Conservation (phyloP, 192 early-diverging fungal genomes). For the Umbelopsis ramanniana region DNA sequence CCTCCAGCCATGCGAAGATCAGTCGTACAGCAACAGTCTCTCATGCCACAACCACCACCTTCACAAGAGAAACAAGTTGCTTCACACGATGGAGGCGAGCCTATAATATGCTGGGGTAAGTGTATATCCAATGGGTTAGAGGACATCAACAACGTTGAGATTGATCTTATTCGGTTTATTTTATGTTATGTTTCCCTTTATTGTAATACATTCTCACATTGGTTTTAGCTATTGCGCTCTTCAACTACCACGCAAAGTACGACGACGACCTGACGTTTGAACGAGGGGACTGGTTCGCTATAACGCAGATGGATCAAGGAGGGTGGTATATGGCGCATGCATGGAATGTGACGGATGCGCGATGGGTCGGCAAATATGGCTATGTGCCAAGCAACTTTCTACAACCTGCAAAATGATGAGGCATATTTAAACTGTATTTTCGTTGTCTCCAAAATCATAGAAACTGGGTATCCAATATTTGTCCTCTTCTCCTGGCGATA, state of each 20-base stretch:
- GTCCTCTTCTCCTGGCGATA: conserved; percentile 49
- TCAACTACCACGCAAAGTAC: conserved; percentile 16
- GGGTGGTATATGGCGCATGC: conserved; percentile 23
- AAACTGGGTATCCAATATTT: conserved; percentile 66
- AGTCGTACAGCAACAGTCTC: neutral
- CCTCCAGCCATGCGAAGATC: conserved; percentile 8
- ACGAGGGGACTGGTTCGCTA: conserved; percentile 13
- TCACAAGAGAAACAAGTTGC: conserved; percentile 7
- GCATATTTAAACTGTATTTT: neutral
- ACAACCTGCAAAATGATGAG: conserved; percentile 12
- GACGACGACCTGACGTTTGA: conserved; percentile 14
- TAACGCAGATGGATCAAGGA: conserved; percentile 16
- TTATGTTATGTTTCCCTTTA: neutral
- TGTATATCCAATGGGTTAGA: neutral
- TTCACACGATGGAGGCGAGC: conserved; percentile 8
- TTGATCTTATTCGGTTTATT: neutral
- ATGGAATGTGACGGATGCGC: conserved; percentile 5
- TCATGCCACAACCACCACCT: neutral
- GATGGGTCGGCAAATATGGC: conserved; percentile 19
- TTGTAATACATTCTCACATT: neutral
- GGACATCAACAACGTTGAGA: neutral
- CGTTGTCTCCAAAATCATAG: conserved; percentile 41
- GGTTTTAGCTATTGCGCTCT: neutral
- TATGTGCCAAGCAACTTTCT: conserved; percentile 19
- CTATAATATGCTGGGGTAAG: conserved; percentile 11